Conservation (phyloP, 2,329 filamentous ascomycete genomes). For the Fusarium tricinctum region DNA sequence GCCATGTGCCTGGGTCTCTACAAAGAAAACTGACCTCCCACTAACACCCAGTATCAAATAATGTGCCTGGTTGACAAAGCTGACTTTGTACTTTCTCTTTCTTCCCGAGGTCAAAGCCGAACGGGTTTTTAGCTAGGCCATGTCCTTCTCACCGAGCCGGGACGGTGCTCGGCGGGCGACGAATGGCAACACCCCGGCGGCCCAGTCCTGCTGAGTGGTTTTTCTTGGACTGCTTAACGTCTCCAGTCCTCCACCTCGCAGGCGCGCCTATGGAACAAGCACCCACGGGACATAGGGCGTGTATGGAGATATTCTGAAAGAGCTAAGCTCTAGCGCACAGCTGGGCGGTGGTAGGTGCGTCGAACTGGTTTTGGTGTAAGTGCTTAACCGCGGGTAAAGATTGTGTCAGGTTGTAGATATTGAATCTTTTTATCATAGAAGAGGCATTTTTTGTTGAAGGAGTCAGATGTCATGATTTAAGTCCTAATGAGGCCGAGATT, state of each 20-base stretch:
- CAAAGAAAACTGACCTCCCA: slow-evolving; percentile 17
- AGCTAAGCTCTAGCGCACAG: slow-evolving; percentile 30
- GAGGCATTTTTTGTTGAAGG: slow-evolving; percentile 13
- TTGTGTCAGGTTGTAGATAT: slow-evolving; percentile 13
- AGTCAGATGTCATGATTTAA: background rate
- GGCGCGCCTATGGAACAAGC: slow-evolving; percentile 44
- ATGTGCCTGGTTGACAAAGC: slow-evolving; percentile 20
- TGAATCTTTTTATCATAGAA: slow-evolving; percentile 19
- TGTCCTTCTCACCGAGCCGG: slow-evolving; percentile 45
- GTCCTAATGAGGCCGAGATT: background rate
- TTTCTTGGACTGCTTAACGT: slow-evolving; percentile 25
- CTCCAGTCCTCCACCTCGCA: slow-evolving; percentile 26
- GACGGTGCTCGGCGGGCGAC: slow-evolving; percentile 10
- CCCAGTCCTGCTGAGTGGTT: slow-evolving; percentile 29
- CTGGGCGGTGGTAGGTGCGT: slow-evolving; percentile 25
- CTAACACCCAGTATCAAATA: slow-evolving; percentile 31
- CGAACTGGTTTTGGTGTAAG: slow-evolving; percentile 26
- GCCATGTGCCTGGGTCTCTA: slow-evolving; percentile 32
- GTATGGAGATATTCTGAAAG: slow-evolving; percentile 21
- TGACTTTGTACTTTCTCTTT: slow-evolving; percentile 17
- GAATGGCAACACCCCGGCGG: slow-evolving; percentile 13
- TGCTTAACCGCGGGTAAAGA: slow-evolving; percentile 40
- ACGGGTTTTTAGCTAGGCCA: slow-evolving; percentile 17
- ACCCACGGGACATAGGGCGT: slow-evolving; percentile 22
- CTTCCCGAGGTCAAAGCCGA: slow-evolving; percentile 41